Percentiles rank a stretch among this genome's conserved stretches.
phyloP scores from a whole-genome alignment of 1,139 yeast species.

The Sporopachydermia cereana region DNA sequence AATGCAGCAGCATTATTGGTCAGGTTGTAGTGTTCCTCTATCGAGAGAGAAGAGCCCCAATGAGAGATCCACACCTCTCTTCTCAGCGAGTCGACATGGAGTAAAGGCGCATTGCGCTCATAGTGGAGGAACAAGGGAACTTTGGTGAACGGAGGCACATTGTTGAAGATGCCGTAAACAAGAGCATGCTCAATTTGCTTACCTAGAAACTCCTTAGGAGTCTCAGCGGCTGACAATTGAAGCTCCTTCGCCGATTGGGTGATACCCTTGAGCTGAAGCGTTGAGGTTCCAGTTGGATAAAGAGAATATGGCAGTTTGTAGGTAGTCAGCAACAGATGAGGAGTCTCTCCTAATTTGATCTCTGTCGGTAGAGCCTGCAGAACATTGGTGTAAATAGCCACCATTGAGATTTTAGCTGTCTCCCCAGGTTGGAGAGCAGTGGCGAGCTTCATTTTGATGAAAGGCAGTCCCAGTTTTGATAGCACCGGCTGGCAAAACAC shows the following conservation, averaged over 20 bases:
- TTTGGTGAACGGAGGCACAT: conserved; percentile 36
- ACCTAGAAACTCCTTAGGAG: conserved; percentile 19
- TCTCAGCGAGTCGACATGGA: conserved; percentile 45
- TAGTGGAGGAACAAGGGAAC: conserved; percentile 45
- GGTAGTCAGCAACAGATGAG: conserved; percentile 44
- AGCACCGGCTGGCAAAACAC: neutral
- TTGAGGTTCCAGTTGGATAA: conserved; percentile 45
- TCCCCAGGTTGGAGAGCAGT: conserved; percentile 58
- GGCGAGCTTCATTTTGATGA: conserved; percentile 43
- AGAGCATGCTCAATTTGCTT: conserved; percentile 31
- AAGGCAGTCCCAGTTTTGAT: conserved; percentile 24
- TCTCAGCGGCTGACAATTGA: conserved; percentile 13
- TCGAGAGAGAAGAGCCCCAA: conserved; percentile 50
- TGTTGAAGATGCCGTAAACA: conserved; percentile 45
- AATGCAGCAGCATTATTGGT: conserved; percentile 67
- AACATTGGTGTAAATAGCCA: conserved; percentile 38
- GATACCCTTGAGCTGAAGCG: conserved; percentile 37
- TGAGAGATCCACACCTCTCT: conserved; percentile 82
- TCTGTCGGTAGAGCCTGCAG: conserved; percentile 53
- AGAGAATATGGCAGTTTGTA: conserved; percentile 50
- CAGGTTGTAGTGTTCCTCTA: conserved; percentile 79
- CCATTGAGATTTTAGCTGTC: conserved; percentile 37
- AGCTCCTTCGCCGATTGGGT: conserved; percentile 13
- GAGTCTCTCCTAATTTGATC: conserved; percentile 50
- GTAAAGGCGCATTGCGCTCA: conserved; percentile 56